These are phyloP conservation scores for Podaxis sp. DNA, from an alignment of 768 basidiomycete species.

Conservation along the genomic window DNA sequence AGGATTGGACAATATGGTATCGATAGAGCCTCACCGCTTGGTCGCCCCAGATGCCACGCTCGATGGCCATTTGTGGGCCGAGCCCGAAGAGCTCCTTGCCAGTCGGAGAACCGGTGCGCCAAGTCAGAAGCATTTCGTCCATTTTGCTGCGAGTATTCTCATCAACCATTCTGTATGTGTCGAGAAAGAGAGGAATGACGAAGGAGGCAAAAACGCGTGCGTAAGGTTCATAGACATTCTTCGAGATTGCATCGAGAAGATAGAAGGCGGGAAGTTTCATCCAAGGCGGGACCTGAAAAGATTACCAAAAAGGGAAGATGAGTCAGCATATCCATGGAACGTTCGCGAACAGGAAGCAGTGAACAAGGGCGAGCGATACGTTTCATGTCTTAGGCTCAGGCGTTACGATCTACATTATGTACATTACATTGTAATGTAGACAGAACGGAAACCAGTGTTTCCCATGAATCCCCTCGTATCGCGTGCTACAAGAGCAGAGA, in stretches of 20 bases:
- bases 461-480: constrained; percentile 12
- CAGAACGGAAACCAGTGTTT: constrained; percentile 5
- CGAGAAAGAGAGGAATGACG: constrained; percentile 80
- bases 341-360: constrained; percentile 22
- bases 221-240: constrained; percentile 94
- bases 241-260: constrained; percentile 93
- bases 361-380: constrained; percentile 21
- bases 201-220: constrained; percentile 78
- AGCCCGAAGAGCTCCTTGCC: constrained; percentile 83
- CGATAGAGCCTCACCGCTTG: constrained; percentile 22
- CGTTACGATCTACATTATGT: constrained; percentile 16
- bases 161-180: constrained; percentile 86
- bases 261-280: constrained; percentile 95
- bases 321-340: constrained; percentile 67
- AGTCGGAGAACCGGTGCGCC: constrained; percentile 82
- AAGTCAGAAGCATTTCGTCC: constrained; percentile 96
- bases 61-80: constrained; percentile 76
- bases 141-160: constrained; percentile 84
- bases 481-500: constrained; percentile 12
- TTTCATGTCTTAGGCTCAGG: constrained; percentile 31
- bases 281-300: constrained; percentile 73
- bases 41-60: constrained; percentile 77
- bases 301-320: constrained; percentile 39
- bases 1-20: background rate
- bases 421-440: constrained; percentile 2